Base-by-base conservation (phyloP, 2,329 filamentous ascomycete genomes). In the Colletotrichum sojae region DNA sequence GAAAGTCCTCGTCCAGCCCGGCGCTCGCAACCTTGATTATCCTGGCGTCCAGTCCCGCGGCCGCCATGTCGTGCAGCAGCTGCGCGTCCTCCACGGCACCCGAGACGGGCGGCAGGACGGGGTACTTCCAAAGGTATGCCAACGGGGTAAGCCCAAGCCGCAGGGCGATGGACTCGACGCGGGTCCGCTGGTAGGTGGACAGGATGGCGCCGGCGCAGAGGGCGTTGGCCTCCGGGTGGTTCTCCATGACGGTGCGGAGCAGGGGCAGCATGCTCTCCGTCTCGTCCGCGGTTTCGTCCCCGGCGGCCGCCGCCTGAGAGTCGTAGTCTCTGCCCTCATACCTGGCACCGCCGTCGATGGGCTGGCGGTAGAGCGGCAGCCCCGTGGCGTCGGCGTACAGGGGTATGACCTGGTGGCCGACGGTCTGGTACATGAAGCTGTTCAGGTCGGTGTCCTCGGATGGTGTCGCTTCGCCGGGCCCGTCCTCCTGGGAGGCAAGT, bases 401-500 rank as follows among this genome's bases (percentile, higher is more conserved):
- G 2, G 95, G 94, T 66, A 98, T 91, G 18, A 98, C 84, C 67
- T 90, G 87, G 80, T 98, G 94, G 13, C 96, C 96, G 69, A 98
- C 93, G 3, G 96, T 99, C 84, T 99, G 96, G 84, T 98, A 99
- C 96, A 99, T 99, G 90, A 96, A 98, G 83, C 95, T 98, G 81
- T 99, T 94, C 74, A 97, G 86, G 79, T 98, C 83, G 55, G 76
- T 78, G 54, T 84, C 78, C 6, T 67, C 56, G 70, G 73, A 54
- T 74, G 66, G 62, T 18, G 48, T 63, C 69, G 49, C 59, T 31
- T 43, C 15, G 62, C 65, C 57, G 52, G 61, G 31, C 12, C 27
- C 27, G 15, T 54, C 40, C 22, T 18, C n/a, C 22, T 45, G 20
- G 39, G 53, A 18, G 22, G 39, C 22, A 22, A 54, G 36, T 10